Percentiles rank a stretch among this genome's conserved stretches.
Conservation (phyloP, 1,284 basidiomycete species). For the Microbotryum lychnidis-dioicae region DNA sequence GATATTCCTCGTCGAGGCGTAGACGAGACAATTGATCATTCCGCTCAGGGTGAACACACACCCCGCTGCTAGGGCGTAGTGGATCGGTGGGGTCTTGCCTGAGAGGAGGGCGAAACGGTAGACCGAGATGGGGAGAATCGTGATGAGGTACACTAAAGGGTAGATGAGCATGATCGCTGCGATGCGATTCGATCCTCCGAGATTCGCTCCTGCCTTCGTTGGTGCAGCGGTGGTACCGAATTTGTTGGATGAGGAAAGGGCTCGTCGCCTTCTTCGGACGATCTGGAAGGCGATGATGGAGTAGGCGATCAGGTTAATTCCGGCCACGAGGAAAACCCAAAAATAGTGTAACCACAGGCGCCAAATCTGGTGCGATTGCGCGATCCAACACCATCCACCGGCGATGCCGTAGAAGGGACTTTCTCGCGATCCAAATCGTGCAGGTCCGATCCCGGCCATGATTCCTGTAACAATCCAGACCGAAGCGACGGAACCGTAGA, state of each 20-base stretch:
- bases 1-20: constrained; percentile 17
- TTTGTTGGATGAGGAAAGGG: no score
- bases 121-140: constrained; percentile 11
- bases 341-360: constrained; percentile 12
- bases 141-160: constrained; percentile 13
- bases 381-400: constrained; percentile 24
- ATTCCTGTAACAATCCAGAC: constrained; percentile 3
- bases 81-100: background rate
- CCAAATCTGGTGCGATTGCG: background rate
- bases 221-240: no score
- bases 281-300: constrained; percentile 7
- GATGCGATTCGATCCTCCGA: background rate
- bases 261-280: background rate
- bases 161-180: constrained; percentile 12
- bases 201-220: background rate
- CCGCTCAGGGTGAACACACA: constrained; percentile 16
- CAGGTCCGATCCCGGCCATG: constrained; percentile 6
- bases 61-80: constrained; percentile 10
- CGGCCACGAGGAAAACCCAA: constrained; percentile 16
- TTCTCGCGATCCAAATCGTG: background rate
- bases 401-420: constrained; percentile 15
- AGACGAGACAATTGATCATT: constrained; percentile 11
- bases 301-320: constrained; percentile 10
- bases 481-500: background rate
- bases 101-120: constrained; percentile 16